phyloP scores from a whole-genome alignment of 192 early-diverging fungal species.

The Entophlyctis luteolus region DNA sequence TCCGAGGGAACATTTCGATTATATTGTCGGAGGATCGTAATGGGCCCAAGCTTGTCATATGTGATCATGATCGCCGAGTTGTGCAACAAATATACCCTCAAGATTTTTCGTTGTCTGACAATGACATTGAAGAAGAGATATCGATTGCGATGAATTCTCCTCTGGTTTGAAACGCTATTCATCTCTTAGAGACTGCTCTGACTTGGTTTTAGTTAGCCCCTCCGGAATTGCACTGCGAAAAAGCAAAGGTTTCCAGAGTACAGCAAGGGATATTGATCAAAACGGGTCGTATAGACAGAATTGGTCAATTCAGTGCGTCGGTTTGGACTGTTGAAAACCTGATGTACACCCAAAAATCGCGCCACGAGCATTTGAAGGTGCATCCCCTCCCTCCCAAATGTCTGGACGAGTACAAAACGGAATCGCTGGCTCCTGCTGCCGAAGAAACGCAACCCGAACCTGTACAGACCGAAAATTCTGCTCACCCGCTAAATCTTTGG shows the following conservation, averaged over 20 bases:
- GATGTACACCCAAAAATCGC: constrained; percentile 15
- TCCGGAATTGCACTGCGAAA: constrained; percentile 39
- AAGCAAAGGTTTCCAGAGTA: constrained; percentile 29
- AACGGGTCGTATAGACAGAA: constrained; percentile 38
- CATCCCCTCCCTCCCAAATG: too few relatives aligned
- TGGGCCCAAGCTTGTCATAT: constrained; percentile 35
- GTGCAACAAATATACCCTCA: constrained; percentile 46
- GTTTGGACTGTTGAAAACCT: constrained; percentile 49
- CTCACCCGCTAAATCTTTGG: too few relatives aligned
- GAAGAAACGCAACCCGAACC: too few relatives aligned
- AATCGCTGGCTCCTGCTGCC: too few relatives aligned
- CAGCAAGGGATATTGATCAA: constrained; percentile 48
- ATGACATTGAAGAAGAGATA: constrained; percentile 45
- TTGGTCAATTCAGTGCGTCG: constrained; percentile 36
- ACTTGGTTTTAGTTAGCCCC: constrained; percentile 27
- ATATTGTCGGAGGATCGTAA: constrained; percentile 36
- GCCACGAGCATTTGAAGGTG: constrained; percentile 46
- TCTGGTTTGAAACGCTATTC: neutral
- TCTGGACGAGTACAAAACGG: too few relatives aligned
- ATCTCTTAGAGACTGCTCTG: neutral
- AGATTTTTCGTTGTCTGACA: constrained; percentile 36
- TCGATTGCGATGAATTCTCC: constrained; percentile 38
- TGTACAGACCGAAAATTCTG: too few relatives aligned
- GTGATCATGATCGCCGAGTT: constrained; percentile 42
- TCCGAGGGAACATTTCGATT: constrained; percentile 49